A percentile compares a stretch with the other conserved stretches of the same genome.
Conservation (phyloP, 306 rosid species). For the Ammopiptanthus mongolicus region DNA sequence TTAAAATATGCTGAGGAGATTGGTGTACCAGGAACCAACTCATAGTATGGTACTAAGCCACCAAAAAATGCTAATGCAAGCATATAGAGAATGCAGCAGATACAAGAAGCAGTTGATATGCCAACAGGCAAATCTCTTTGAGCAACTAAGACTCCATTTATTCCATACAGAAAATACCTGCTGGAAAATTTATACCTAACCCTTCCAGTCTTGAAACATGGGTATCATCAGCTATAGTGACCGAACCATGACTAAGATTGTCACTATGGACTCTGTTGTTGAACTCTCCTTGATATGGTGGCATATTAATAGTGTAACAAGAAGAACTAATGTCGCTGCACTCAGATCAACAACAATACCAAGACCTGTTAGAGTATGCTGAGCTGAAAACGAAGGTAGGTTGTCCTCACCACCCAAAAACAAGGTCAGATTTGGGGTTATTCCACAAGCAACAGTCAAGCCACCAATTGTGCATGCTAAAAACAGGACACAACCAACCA, state of each 20-base stretch:
- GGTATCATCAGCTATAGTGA: too few species aligned
- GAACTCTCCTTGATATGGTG: too few species aligned
- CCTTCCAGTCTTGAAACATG: too few species aligned
- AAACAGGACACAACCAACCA: constrained; percentile 85
- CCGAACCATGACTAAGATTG: too few species aligned
- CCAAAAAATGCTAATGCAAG: constrained; percentile 56
- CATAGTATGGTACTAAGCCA: constrained; percentile 62
- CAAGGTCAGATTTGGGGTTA: constrained; percentile 89
- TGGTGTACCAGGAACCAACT: constrained; percentile 61
- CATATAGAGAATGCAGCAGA: constrained; percentile 63
- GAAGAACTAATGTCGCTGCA: constrained; percentile 49
- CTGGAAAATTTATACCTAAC: too few species aligned
- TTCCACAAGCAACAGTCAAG: constrained; percentile 89
- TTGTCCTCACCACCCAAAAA: constrained; percentile 54
- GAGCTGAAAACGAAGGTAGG: constrained; percentile 50
- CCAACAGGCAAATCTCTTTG: constrained; percentile 69
- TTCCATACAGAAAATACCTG: too few species aligned
- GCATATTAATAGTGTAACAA: constrained; percentile 53
- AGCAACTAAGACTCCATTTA: constrained; percentile 45
- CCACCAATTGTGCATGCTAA: constrained; percentile 90
- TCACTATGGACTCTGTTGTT: constrained; percentile 49
- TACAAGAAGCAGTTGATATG: constrained; percentile 44
- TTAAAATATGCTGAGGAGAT: constrained; percentile 54
- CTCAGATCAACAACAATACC: constrained; percentile 66
- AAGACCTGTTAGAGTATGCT: constrained; percentile 52